Percentiles rank a stretch among this genome's conserved stretches.
These are phyloP conservation scores for Calonectria multiphialidica DNA, from an alignment of 2,329 filamentous ascomycete species.

Conservation along the genomic window DNA sequence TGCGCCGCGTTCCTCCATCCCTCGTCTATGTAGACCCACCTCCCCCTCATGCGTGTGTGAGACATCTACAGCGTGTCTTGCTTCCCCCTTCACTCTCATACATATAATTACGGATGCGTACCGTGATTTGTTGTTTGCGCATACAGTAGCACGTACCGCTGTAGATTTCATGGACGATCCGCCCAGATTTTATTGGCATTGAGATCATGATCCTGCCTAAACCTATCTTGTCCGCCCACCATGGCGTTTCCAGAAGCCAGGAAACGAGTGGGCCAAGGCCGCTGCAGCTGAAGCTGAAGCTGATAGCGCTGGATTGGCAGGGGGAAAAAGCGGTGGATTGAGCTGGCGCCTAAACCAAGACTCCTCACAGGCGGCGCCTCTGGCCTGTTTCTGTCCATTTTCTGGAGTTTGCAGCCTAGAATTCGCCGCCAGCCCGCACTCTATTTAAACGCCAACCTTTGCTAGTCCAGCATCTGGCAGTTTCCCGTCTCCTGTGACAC, in stretches of 20 bases:
- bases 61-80: background rate
- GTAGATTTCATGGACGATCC: background rate
- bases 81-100: no score
- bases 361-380: background rate
- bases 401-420: background rate
- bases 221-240: background rate
- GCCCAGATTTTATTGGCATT: background rate
- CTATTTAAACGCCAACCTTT: background rate
- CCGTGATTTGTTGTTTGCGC: background rate
- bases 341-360: background rate
- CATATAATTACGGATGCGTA: background rate
- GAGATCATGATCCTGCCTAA: background rate
- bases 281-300: slow-evolving; percentile 5
- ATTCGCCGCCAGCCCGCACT: background rate
- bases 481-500: background rate
- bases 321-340: background rate
- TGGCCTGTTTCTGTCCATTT: background rate
- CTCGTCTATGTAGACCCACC: background rate
- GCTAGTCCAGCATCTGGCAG: background rate
- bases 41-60: background rate
- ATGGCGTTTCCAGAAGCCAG: background rate
- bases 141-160: background rate
- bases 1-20: background rate
- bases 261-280: background rate
- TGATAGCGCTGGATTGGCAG: background rate